phyloP scores from a whole-genome alignment of 768 basidiomycete genomes.

The Phanerodontia chrysosporium region DNA sequence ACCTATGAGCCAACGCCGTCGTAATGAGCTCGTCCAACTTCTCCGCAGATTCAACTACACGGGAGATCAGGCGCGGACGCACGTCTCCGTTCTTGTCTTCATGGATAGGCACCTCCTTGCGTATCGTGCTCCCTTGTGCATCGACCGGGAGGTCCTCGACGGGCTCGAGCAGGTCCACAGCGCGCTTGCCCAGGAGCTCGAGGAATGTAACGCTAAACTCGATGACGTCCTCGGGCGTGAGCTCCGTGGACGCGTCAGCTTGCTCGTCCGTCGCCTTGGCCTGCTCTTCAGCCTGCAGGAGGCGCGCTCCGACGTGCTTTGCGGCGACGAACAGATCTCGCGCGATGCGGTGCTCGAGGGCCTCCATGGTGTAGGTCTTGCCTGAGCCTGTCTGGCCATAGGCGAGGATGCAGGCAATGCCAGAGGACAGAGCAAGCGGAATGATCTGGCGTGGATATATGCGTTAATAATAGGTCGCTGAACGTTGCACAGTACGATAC shows the following conservation, averaged over 20 bases:
- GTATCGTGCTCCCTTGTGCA: constrained; percentile 22
- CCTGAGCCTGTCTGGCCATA: constrained; percentile 32
- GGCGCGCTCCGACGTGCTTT: constrained; percentile 16
- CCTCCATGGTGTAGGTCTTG: constrained; percentile 33
- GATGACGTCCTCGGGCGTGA: constrained; percentile 19
- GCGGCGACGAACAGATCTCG: constrained; percentile 29
- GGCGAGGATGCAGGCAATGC: constrained; percentile 29
- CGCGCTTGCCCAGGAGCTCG: constrained; percentile 30
- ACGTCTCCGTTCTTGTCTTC: constrained; percentile 29
- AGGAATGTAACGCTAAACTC: constrained; percentile 31
- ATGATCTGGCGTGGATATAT: constrained; percentile 16
- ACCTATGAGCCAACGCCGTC: constrained; percentile 17
- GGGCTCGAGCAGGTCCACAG: constrained; percentile 24
- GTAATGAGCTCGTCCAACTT: constrained; percentile 31
- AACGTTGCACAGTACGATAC: constrained; percentile 5
- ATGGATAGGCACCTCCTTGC: constrained; percentile 26
- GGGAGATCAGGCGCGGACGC: constrained; percentile 25
- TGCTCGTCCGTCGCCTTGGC: background rate
- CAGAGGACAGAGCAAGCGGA: constrained; percentile 26
- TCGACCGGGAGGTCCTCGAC: constrained; percentile 23
- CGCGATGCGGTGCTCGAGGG: constrained; percentile 30
- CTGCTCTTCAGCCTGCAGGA: constrained; percentile 16
- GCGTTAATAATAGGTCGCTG: background rate
- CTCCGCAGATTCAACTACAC: constrained; percentile 22
- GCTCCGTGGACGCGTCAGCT: constrained; percentile 3